Conservation (phyloP, 257 asterid genomes). For the Solanum sejunctum region DNA sequence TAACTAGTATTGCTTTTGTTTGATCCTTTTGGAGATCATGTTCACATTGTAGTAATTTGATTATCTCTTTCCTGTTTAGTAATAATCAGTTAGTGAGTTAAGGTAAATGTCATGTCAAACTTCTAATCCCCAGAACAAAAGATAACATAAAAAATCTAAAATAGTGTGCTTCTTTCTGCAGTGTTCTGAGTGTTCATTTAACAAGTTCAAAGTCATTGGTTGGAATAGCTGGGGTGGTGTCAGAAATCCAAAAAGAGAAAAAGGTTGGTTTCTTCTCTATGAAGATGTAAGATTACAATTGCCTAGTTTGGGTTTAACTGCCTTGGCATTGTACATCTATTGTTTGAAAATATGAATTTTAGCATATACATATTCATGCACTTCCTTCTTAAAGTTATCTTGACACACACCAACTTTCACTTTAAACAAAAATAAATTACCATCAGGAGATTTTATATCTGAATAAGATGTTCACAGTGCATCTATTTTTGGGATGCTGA, state of each 20-base stretch:
- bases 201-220: slow-evolving; percentile 98
- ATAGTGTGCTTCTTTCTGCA: slow-evolving; percentile 21
- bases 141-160: neutral
- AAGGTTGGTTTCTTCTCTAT: slow-evolving; percentile 38
- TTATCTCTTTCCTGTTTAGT: neutral
- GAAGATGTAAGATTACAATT: neutral
- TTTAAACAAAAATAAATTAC: neutral
- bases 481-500: neutral
- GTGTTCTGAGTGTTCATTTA: slow-evolving; percentile 80
- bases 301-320: neutral
- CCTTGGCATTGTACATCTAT: neutral
- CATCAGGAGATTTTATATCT: neutral
- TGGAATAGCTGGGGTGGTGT: slow-evolving; percentile 80
- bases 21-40: neutral
- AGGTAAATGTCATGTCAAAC: neutral
- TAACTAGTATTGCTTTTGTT: neutral
- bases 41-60: neutral
- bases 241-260: slow-evolving; percentile 91
- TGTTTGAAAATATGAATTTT: neutral
- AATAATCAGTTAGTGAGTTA: neutral
- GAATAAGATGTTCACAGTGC: neutral
- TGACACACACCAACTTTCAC: neutral
- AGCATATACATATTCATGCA: neutral
- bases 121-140: neutral
- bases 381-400: neutral